phyloP scores from a whole-genome alignment of 2,329 filamentous ascomycete species.

The Penicillium sclerotiorum region DNA sequence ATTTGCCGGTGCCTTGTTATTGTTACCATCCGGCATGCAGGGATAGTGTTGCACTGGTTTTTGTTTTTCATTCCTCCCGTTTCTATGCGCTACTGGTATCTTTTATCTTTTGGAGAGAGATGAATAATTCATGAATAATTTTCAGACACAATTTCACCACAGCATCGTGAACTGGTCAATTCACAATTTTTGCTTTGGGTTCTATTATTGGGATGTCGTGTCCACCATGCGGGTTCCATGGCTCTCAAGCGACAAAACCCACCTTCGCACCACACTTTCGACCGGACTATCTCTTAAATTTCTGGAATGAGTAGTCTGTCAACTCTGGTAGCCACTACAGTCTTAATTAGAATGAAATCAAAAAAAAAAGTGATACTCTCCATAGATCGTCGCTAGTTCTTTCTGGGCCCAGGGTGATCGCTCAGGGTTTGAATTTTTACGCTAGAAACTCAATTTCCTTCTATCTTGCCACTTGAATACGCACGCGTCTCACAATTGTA shows the following conservation, averaged over 20 bases:
- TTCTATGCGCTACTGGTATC: slow-evolving; percentile 17
- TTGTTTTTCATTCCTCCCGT: slow-evolving; percentile 28
- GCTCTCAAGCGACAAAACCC: slow-evolving; percentile 18
- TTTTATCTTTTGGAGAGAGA: neutral
- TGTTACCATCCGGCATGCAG: slow-evolving; percentile 32
- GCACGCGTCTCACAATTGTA: slow-evolving; percentile 15
- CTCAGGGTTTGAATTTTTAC: slow-evolving; percentile 3
- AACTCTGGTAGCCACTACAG: neutral
- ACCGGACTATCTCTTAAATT: neutral
- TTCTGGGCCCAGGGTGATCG: slow-evolving; percentile 2
- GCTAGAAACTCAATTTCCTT: slow-evolving; percentile 14
- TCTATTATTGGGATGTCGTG: too few relatives aligned
- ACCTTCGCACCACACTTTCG: slow-evolving; percentile 1
- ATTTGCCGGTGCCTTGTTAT: slow-evolving; percentile 27
- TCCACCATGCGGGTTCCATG: slow-evolving; percentile 11
- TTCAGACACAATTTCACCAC: neutral
- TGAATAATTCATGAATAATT: neutral
- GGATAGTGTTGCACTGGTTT: slow-evolving; percentile 26
- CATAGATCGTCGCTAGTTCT: slow-evolving; percentile 7
- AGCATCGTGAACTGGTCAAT: too few relatives aligned
- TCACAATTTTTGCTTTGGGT: too few relatives aligned
- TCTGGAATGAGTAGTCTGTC: neutral
- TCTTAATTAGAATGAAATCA: neutral
- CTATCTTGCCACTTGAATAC: slow-evolving; percentile 5
- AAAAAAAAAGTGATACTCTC: neutral